phyloP scores from a whole-genome alignment of 148 eudicot genomes.

The Rhododendron vialii region DNA sequence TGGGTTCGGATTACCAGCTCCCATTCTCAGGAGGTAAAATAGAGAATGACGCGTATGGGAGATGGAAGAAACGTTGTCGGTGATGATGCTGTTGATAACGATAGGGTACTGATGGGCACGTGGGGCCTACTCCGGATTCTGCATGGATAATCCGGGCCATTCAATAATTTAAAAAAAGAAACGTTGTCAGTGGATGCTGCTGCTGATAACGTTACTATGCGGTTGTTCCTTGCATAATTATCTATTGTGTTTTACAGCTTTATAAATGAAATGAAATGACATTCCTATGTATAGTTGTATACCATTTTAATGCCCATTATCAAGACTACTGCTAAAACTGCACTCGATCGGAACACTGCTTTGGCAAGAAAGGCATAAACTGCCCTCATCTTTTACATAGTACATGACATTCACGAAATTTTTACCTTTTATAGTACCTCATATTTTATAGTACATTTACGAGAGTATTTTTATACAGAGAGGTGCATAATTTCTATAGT shows the following conservation, averaged over 20 bases:
- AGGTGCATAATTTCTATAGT: too few species aligned
- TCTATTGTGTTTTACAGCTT: not conserved
- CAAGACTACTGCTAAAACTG: not conserved
- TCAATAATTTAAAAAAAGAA: not conserved
- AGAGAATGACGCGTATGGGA: not conserved
- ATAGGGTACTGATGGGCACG: too few species aligned
- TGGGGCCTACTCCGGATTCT: too few species aligned
- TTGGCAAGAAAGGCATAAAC: too few species aligned
- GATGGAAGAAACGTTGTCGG: not conserved
- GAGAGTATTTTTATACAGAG: too few species aligned
- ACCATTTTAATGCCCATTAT: not conserved
- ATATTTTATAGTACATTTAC: too few species aligned
- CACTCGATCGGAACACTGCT: not conserved
- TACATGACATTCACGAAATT: too few species aligned
- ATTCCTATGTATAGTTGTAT: not conserved
- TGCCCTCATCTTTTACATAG: too few species aligned
- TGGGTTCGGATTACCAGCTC: conserved; percentile 2
- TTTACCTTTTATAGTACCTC: too few species aligned
- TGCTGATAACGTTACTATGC: not conserved
- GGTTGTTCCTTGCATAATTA: not conserved
- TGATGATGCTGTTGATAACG: not conserved
- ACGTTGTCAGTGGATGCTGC: not conserved
- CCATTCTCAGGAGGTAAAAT: not conserved
- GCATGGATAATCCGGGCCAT: too few species aligned
- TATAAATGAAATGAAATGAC: not conserved